Percentiles rank a stretch among this genome's conserved stretches.
These are phyloP conservation scores for Sclerotinia sclerotiorum DNA, from an alignment of 2,329 filamentous ascomycete genomes.

Conservation along the genomic window DNA sequence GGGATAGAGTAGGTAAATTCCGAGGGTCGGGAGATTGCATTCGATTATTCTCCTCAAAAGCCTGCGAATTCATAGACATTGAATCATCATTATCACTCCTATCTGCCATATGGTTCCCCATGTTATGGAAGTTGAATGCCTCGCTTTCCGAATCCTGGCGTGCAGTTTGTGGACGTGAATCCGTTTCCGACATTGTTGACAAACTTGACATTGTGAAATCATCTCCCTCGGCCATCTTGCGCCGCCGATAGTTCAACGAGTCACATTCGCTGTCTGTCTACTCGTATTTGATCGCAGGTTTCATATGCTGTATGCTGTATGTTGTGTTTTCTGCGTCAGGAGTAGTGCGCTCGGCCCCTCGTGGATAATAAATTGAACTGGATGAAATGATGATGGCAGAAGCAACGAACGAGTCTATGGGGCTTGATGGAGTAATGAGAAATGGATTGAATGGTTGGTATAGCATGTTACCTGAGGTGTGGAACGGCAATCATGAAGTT, in stretches of 20 bases:
- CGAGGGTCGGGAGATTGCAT: constrained; percentile 32
- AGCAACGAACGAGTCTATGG: constrained; percentile 4
- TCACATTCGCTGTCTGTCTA: constrained; percentile 32
- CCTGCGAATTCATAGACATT: constrained; percentile 29
- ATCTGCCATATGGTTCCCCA: constrained; percentile 36
- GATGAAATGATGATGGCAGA: neutral
- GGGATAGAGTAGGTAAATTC: constrained; percentile 34
- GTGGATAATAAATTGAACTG: neutral
- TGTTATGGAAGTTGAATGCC: constrained; percentile 35
- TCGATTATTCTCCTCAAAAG: constrained; percentile 29
- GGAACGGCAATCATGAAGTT: neutral
- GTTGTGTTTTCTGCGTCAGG: constrained; percentile 14
- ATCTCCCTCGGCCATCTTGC: constrained; percentile 39
- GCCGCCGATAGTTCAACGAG: constrained; percentile 26
- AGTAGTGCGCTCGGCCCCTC: constrained; percentile 29
- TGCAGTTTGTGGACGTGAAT: constrained; percentile 36
- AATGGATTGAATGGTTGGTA: neutral
- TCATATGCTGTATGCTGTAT: constrained; percentile 7
- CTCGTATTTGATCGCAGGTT: neutral
- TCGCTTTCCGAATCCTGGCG: constrained; percentile 35
- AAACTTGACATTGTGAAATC: constrained; percentile 22
- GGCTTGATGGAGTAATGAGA: neutral
- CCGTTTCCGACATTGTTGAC: constrained; percentile 23
- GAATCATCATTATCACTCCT: constrained; percentile 35
- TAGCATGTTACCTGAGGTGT: neutral